Evolutionary conservation across 2,329 filamentous ascomycete species (phyloP), one percentile per base, ranked within the genome.

Genomic region (Colletotrichum karsti): DNA sequence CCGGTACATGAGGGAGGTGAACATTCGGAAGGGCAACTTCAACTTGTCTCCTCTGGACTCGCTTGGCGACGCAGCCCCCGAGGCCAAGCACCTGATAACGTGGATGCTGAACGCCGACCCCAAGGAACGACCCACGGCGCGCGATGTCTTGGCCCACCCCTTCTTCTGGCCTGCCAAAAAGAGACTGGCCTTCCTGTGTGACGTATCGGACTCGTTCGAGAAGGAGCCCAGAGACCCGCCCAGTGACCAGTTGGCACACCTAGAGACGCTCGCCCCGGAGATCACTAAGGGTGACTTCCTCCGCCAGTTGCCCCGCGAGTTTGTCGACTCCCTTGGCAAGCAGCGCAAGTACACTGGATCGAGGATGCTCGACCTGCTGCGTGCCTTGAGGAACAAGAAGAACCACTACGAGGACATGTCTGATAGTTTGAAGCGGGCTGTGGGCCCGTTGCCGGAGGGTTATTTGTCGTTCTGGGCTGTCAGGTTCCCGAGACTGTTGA

Each of bases 401-500:
- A 97, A 98, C 71, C 96, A 99, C 77, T 99, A 98, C 77, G 95
- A 97, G 75, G 96, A 99, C 78, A 95, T 99, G 93, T 88, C 93
- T 7, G 92, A 95, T 13, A 82, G 89, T 54, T 87, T 97, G 70
- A 95, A 87, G 74, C 83, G 83, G 69, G 77, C 79, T 30, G 93
- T 97, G 0, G 94, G 94, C 0, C 81, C 90, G 8, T 77, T 95
- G 67, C 92, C 94, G 0, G 91, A 94, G 13, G 93, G 93, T 0
- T 98, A 97, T 76, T 82, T 97, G 48, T 85, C 85, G 10, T 97
- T 97, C 75, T 98, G 94, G 93, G 92, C 92, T 0, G 83, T 88
- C 7, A 85, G 88, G 65, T 98, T 98, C 75, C 94, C 94, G 4
- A 89, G 87, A 72, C 78, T 98, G 73, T 77, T 98, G 67, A 90